These are phyloP conservation scores for Chamaenerion angustifolium DNA, from an alignment of 345 rosid species.

Conservation along the genomic window DNA sequence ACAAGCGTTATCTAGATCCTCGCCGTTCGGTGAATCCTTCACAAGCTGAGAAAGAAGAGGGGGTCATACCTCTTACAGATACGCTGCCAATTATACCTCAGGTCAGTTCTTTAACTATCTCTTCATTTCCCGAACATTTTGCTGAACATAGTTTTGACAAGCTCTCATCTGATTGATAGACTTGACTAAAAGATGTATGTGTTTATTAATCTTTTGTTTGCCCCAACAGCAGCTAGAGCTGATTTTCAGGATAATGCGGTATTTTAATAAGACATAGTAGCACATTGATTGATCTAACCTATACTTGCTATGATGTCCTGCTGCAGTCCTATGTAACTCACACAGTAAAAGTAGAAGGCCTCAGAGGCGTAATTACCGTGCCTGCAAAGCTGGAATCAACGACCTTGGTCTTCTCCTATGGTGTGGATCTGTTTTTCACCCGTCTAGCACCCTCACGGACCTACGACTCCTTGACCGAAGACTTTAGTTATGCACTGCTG, in stretches of 20 bases:
- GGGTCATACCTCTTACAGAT: slow-evolving; percentile 83
- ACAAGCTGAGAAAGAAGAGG: slow-evolving; percentile 95
- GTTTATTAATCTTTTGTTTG: no score
- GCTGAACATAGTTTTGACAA: not conserved
- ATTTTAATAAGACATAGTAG: no score
- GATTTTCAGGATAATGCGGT: no score
- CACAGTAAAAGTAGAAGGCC: slow-evolving; percentile 73
- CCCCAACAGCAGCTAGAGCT: no score
- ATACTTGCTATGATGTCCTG: not conserved
- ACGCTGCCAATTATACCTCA: slow-evolving; percentile 84
- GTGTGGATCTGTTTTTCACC: slow-evolving; percentile 82
- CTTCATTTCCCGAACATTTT: not conserved
- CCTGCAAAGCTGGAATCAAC: slow-evolving; percentile 98
- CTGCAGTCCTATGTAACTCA: slow-evolving; percentile 78
- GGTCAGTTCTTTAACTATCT: slow-evolving; percentile 28
- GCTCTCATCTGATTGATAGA: not conserved
- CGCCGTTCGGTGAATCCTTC: slow-evolving; percentile 88
- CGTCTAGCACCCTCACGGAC: slow-evolving; percentile 93
- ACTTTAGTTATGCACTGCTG: slow-evolving; percentile 83
- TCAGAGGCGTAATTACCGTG: slow-evolving; percentile 60
- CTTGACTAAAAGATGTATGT: no score
- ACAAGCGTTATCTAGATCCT: slow-evolving; percentile 90
- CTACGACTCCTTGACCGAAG: slow-evolving; percentile 90
- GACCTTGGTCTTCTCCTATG: slow-evolving; percentile 74
- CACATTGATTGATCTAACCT: slow-evolving; percentile 1